Conservation (phyloP, 768 basidiomycete genomes). For the Tylopilus sp. region DNA sequence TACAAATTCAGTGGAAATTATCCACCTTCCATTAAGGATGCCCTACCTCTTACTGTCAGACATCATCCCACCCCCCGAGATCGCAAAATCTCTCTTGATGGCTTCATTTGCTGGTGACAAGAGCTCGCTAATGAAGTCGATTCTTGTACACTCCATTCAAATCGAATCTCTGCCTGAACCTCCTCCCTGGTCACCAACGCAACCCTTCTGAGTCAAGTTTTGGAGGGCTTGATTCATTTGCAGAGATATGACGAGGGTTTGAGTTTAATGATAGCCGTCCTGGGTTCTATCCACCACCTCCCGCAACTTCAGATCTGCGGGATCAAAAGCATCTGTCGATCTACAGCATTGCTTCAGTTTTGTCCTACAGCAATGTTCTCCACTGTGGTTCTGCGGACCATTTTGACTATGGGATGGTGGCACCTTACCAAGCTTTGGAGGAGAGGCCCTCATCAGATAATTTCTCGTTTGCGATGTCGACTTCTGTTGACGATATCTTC, state of each 20-base stretch:
- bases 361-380: constrained; percentile 70
- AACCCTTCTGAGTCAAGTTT: constrained; percentile 59
- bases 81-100: constrained; percentile 47
- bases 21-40: constrained; percentile 8
- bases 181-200: constrained; percentile 32
- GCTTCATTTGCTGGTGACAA: constrained; percentile 46
- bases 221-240: constrained; percentile 68
- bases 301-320: constrained; percentile 32
- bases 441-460: constrained; percentile 60
- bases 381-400: constrained; percentile 64
- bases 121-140: constrained; percentile 52
- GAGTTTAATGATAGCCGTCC: constrained; percentile 65
- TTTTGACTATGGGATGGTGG: constrained; percentile 56
- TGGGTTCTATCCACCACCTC: constrained; percentile 60
- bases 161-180: constrained; percentile 33
- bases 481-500: constrained; percentile 68
- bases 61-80: constrained; percentile 65
- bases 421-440: constrained; percentile 42
- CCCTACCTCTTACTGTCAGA: constrained; percentile 54
- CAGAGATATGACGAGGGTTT: constrained; percentile 75
- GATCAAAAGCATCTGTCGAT: constrained; percentile 55
- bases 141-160: constrained; percentile 46
- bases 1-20: constrained; percentile 61
- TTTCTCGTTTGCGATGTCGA: constrained; percentile 51
- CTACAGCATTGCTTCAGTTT: constrained; percentile 75